These are phyloP conservation scores for Cylindrotheca fusiformis DNA, from an alignment of 108 stramenopile genomes.

Conservation along the genomic window DNA sequence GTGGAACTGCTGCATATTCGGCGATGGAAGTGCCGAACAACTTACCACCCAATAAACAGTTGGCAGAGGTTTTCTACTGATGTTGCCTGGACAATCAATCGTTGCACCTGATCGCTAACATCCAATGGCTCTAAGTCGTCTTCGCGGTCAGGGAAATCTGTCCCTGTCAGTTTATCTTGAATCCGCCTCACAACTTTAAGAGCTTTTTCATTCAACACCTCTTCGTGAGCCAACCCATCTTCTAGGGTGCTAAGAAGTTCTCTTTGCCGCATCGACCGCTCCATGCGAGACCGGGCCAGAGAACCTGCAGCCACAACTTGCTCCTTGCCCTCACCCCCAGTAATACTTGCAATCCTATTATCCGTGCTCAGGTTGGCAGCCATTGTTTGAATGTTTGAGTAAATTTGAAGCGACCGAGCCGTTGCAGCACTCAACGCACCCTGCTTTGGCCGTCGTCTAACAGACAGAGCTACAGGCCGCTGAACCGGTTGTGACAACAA, in stretches of 20 bases:
- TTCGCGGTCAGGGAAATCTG: slow-evolving; percentile 81
- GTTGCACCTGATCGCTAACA: slow-evolving; percentile 95
- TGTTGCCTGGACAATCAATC: slow-evolving; percentile 94
- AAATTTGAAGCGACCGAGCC: slow-evolving; percentile 63
- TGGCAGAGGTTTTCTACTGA: slow-evolving; percentile 94
- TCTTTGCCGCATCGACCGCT: slow-evolving; percentile 68
- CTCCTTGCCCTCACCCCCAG: slow-evolving; percentile 38
- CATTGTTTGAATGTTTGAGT: slow-evolving; percentile 66
- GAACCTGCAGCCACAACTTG: slow-evolving; percentile 45
- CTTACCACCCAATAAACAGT: slow-evolving; percentile 97
- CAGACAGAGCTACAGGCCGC: not conserved
- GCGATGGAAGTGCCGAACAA: slow-evolving; percentile 55
- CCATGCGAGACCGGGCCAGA: slow-evolving; percentile 63
- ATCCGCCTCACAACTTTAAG: slow-evolving; percentile 94
- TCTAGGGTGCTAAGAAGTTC: slow-evolving; percentile 60
- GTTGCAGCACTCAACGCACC: slow-evolving; percentile 14
- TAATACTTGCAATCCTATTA: slow-evolving; percentile 64
- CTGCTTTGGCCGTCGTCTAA: slow-evolving; percentile 2
- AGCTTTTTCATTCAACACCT: slow-evolving; percentile 93
- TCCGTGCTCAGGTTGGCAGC: slow-evolving; percentile 65
- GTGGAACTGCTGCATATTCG: not conserved
- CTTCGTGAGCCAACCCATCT: slow-evolving; percentile 58
- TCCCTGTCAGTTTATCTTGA: slow-evolving; percentile 95
- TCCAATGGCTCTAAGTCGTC: slow-evolving; percentile 59
- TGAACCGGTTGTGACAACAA: too few species aligned